These are phyloP conservation scores for Bremia lactucae DNA, from an alignment of 352 stramenopile species.

Conservation along the genomic window DNA sequence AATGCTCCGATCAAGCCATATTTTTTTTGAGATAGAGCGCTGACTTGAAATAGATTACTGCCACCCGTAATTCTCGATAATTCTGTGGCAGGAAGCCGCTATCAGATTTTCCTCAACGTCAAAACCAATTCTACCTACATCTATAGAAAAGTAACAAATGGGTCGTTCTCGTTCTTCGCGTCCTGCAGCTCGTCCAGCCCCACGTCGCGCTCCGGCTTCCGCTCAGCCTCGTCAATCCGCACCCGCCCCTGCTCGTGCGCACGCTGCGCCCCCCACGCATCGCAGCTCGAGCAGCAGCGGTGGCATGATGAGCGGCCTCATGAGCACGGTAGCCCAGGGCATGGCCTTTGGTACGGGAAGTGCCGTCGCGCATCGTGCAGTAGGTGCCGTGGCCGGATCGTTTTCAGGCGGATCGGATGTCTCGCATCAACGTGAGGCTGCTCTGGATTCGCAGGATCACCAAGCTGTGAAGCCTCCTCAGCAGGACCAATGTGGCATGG, in stretches of 20 bases:
- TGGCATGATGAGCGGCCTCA: constrained; percentile 91
- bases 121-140: constrained; percentile 5
- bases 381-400: constrained; percentile 65
- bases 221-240: constrained; percentile 26
- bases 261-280: constrained; percentile 38
- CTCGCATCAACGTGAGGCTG: constrained; percentile 29
- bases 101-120: no score
- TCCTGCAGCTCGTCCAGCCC: constrained; percentile 21
- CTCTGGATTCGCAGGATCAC: constrained; percentile 14
- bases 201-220: constrained; percentile 33
- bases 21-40: no score
- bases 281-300: constrained; percentile 41
- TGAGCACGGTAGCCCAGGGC: constrained; percentile 91
- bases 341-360: constrained; percentile 97
- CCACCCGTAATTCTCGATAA: no score
- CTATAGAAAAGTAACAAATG: constrained; percentile 19
- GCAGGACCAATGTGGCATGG: constrained; percentile 48
- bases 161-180: constrained; percentile 59
- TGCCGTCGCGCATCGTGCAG: constrained; percentile 90
- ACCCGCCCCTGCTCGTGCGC: constrained; percentile 40
- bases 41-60: no score
- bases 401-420: constrained; percentile 49
- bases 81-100: not conserved
- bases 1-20: no score
- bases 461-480: constrained; percentile 22